phyloP scores from a whole-genome alignment of 1,139 yeast species.

The Saccharomyces pastorianus region DNA sequence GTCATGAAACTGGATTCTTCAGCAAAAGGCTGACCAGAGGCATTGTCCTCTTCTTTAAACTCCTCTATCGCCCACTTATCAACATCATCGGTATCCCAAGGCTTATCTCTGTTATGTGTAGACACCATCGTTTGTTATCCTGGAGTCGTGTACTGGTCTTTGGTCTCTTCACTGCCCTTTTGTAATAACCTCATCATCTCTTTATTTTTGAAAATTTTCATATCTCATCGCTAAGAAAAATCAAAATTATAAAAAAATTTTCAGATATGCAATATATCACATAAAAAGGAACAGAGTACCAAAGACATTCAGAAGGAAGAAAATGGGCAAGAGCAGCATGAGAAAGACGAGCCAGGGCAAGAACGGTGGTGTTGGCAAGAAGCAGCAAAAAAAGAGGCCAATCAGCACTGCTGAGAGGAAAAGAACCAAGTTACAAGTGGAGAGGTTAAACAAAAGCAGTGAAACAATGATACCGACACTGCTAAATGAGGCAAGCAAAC shows the following conservation, averaged over 20 bases:
- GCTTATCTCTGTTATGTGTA: conserved; percentile 87
- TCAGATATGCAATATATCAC: background rate
- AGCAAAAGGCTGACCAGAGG: conserved; percentile 75
- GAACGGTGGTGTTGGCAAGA: conserved; percentile 6
- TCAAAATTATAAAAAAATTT: background rate
- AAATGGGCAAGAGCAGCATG: conserved; percentile 4
- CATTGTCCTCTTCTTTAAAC: conserved; percentile 83
- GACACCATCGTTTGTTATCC: conserved; percentile 57
- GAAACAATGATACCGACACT: conserved; percentile 10
- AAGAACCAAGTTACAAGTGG: conserved; percentile 21
- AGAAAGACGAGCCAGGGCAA: conserved; percentile 3
- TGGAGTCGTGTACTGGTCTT: conserved; percentile 2
- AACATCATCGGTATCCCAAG: conserved; percentile 95
- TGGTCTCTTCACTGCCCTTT: background rate
- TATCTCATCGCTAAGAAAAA: conserved; percentile 3
- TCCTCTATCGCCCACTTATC: conserved; percentile 91
- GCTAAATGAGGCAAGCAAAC: conserved; percentile 11
- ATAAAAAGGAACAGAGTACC: conserved; percentile 1
- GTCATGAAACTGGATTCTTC: conserved; percentile 96
- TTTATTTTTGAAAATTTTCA: conserved; percentile 1
- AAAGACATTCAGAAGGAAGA: conserved; percentile 4
- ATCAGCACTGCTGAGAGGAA: conserved; percentile 18
- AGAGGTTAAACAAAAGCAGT: conserved; percentile 16
- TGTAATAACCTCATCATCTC: background rate
- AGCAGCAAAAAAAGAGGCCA: conserved; percentile 15